Evolutionary conservation across 306 rosid genomes (phyloP).

Genomic region (Cucumis hystrix): DNA sequence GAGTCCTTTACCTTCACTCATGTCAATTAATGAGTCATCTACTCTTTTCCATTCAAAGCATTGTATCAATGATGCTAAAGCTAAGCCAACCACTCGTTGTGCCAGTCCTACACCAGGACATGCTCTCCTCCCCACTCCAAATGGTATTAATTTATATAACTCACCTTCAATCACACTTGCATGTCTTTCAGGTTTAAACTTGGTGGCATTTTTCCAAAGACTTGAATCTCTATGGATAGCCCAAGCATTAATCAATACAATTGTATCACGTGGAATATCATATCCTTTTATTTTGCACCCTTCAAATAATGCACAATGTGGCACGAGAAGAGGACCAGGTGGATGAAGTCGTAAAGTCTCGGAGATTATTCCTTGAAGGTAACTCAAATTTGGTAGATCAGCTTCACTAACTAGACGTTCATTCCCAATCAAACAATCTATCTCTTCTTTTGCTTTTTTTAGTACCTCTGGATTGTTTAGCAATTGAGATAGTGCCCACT

Average conservation of each 20-base stretch:
- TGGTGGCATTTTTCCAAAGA: not conserved
- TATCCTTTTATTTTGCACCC: not conserved
- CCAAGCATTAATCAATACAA: not conserved
- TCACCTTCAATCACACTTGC: not conserved
- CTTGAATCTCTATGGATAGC: not conserved
- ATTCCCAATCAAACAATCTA: not conserved
- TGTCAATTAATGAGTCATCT: not conserved
- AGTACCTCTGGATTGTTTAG: not conserved
- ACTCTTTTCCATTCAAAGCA: not conserved
- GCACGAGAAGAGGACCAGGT: not conserved
- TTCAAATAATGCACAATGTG: not conserved
- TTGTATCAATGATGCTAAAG: not conserved
- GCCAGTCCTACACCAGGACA: constrained; percentile 3
- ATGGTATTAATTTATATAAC: not conserved
- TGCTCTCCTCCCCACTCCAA: not conserved
- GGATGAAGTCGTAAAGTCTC: not conserved
- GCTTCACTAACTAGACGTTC: not conserved
- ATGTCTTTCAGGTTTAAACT: not conserved
- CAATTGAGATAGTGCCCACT: not conserved
- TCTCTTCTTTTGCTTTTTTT: not conserved
- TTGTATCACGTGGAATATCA: not conserved
- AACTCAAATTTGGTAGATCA: not conserved
- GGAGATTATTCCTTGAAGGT: not conserved
- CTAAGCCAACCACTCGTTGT: not conserved
- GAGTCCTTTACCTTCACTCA: not conserved